A percentile compares a stretch with the other conserved stretches of the same genome.
These are phyloP conservation scores for Iberis pinnata DNA, from an alignment of 345 rosid species.

Conservation along the genomic window DNA sequence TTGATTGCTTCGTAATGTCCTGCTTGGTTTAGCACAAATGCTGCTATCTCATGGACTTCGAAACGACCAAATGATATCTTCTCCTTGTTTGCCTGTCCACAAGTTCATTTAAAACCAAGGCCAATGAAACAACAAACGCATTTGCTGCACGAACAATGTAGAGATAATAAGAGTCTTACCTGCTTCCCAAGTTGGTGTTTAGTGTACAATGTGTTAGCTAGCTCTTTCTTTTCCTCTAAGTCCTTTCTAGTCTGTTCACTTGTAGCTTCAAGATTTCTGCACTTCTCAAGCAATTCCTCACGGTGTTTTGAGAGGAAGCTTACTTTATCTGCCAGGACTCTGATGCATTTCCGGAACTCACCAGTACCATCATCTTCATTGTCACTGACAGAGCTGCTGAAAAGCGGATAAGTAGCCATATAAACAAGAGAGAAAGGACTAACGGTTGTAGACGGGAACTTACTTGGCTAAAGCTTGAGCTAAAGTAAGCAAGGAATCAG, in stretches of 20 bases:
- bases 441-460: constrained; percentile 28
- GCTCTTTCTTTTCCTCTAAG: constrained; percentile 71
- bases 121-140: constrained; percentile 2
- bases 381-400: constrained; percentile 56
- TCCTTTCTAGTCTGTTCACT: constrained; percentile 75
- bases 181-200: constrained; percentile 95
- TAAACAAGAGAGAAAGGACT: not conserved
- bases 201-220: constrained; percentile 61
- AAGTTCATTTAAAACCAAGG: constrained; percentile 6
- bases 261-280: constrained; percentile 51
- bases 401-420: not conserved
- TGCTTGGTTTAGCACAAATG: constrained; percentile 67
- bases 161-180: constrained; percentile 39
- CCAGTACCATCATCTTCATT: constrained; percentile 65
- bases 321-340: constrained; percentile 72
- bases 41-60: constrained; percentile 90
- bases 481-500: constrained; percentile 64
- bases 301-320: constrained; percentile 66
- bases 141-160: constrained; percentile 5
- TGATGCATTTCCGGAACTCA: constrained; percentile 68
- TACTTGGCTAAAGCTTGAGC: constrained; percentile 92
- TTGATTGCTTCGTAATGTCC: constrained; percentile 87
- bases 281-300: constrained; percentile 72
- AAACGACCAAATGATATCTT: constrained; percentile 78
- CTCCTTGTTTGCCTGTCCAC: constrained; percentile 77